Evolutionary conservation across 345 rosid genomes (phyloP).

Genomic region (Fremontodendron californicum): DNA sequence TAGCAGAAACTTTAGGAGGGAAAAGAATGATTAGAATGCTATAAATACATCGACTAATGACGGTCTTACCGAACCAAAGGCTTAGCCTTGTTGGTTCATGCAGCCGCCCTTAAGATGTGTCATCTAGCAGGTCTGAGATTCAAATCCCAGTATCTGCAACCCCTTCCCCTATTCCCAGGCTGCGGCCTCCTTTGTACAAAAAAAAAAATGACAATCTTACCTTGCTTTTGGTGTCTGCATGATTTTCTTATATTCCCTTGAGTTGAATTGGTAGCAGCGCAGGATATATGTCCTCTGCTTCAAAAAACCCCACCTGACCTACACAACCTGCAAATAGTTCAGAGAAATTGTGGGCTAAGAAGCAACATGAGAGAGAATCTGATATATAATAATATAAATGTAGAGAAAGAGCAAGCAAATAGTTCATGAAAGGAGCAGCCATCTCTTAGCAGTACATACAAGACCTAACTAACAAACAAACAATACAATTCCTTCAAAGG

Average conservation of each 20-base stretch:
- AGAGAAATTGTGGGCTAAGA: conserved; percentile 33
- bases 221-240: conserved; percentile 93
- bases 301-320: conserved; percentile 43
- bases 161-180: too few species aligned
- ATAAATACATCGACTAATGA: not conserved
- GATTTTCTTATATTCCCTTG: conserved; percentile 23
- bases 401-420: conserved; percentile 17
- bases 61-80: too few species aligned
- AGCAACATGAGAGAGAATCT: conserved; percentile 27
- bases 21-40: not conserved
- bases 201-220: too few species aligned
- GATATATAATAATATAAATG: conserved; percentile 28
- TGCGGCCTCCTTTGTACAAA: too few species aligned
- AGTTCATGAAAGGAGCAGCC: conserved; percentile 23
- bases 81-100: too few species aligned
- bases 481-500: conserved; percentile 70
- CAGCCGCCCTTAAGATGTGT: too few species aligned
- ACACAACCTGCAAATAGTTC: conserved; percentile 43
- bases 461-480: conserved; percentile 45
- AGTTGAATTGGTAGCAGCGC: conserved; percentile 13
- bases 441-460: conserved; percentile 32
- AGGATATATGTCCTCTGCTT: conserved; percentile 20
- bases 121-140: too few species aligned
- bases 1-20: too few species aligned
- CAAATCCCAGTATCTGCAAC: too few species aligned